phyloP scores from a whole-genome alignment of 768 basidiomycete species.

The Mycena galericulata region DNA sequence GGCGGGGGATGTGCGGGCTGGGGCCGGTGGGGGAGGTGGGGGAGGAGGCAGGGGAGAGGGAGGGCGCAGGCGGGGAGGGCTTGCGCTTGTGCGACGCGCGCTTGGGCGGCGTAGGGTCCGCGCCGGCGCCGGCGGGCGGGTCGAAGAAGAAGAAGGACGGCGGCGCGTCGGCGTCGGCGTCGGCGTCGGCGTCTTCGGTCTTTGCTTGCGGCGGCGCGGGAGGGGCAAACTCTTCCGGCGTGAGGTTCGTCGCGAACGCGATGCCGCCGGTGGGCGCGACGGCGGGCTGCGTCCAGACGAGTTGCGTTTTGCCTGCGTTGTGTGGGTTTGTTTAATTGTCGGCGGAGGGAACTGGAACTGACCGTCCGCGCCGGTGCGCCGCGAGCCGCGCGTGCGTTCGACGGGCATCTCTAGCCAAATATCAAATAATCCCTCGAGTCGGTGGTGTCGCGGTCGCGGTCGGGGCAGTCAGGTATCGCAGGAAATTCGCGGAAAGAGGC shows the following conservation, averaged over 20 bases:
- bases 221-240: constrained; percentile 44
- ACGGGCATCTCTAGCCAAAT: constrained; percentile 23
- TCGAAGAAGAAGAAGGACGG: constrained; percentile 55
- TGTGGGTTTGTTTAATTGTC: not conserved
- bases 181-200: not conserved
- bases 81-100: constrained; percentile 33
- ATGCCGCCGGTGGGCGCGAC: constrained; percentile 45
- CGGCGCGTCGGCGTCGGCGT: not conserved
- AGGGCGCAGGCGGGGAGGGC: constrained; percentile 24
- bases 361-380: constrained; percentile 32
- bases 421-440: not conserved
- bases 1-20: constrained; percentile 60
- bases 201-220: no score
- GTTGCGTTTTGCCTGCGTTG: constrained; percentile 45
- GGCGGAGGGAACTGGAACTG: not conserved
- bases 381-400: constrained; percentile 31
- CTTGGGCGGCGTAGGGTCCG: constrained; percentile 1
- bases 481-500: no score
- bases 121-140: constrained; percentile 50
- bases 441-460: not conserved
- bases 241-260: constrained; percentile 65
- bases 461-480: no score
- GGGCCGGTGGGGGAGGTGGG: constrained; percentile 38
- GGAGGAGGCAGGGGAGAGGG: constrained; percentile 37
- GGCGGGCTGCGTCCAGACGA: constrained; percentile 54